Conservation (phyloP, 1,284 basidiomycete species). For the Ceraceosorus guamensis region DNA sequence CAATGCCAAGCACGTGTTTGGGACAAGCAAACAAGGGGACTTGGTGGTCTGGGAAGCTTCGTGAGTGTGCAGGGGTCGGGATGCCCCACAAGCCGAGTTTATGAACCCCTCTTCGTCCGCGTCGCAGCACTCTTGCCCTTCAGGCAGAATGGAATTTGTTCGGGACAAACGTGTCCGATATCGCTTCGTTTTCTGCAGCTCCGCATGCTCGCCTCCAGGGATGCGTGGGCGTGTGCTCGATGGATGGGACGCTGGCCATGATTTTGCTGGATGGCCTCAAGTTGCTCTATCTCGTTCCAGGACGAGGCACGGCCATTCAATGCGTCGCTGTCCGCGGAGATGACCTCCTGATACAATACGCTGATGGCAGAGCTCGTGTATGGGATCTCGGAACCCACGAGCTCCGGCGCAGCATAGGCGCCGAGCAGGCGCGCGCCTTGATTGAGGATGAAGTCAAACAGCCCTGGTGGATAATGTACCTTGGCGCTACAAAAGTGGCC, state of each 20-base stretch:
- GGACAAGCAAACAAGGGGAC: background rate
- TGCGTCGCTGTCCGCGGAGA: conserved; percentile 63
- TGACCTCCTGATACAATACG: conserved; percentile 70
- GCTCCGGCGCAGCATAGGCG: conserved; percentile 72
- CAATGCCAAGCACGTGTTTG: background rate
- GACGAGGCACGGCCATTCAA: conserved; percentile 56
- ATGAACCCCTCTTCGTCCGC: too few relatives aligned
- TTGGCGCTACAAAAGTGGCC: background rate
- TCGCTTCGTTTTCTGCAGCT: conserved; percentile 55
- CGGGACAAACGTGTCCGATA: conserved; percentile 57
- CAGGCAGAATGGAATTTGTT: conserved; percentile 64
- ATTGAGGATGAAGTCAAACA: conserved; percentile 52
- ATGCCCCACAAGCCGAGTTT: too few relatives aligned
- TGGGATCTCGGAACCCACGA: conserved; percentile 83
- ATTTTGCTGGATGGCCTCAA: conserved; percentile 61
- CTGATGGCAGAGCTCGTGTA: conserved; percentile 67
- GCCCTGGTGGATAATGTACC: background rate
- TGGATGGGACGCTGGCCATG: conserved; percentile 73
- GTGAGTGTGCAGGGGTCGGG: conserved; percentile 56
- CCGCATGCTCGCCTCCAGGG: conserved; percentile 60
- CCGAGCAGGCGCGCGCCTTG: conserved; percentile 69
- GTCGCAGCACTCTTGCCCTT: too few relatives aligned
- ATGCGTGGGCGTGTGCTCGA: conserved; percentile 65
- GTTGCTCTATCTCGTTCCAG: conserved; percentile 71
- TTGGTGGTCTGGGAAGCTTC: conserved; percentile 54